Evolutionary conservation across 148 eudicot species (phyloP), one percentile per base, ranked within the genome.

Genomic region (Vaccinium macrocarpon): DNA sequence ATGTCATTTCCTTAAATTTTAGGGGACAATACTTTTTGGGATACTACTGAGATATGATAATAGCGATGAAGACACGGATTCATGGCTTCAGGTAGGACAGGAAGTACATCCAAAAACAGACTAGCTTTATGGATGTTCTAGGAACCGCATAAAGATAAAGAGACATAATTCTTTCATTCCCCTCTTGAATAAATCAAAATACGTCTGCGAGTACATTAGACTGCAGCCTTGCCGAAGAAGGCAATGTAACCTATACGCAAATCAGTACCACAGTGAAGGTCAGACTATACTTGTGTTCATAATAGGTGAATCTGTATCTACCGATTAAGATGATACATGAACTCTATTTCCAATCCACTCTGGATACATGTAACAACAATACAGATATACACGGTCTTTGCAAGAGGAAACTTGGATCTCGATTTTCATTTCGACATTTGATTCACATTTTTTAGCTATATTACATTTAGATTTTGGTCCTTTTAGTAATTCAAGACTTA

Each of bases 21-120:
- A 97, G 99, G 99, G 99, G 55, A 93, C 92, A 82, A 95, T 97
- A 84, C 83, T 85, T 9, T 97, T 97, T 38, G 99, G 99, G 48
- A 86, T 93, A 84, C 89, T 97, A 78, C 86, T 97, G 78, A 92
- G 91, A 73, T 86, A 80, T 57, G 91, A 92, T 79, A 82, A 85
- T 59, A 48, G 70, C 57, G 59, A 78, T 52, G 84, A 73, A 83
- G 89, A 88, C 1, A 29, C 56, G 49, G 89, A 90, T 72, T 80
- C 89, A 38, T 88, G 94, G 95, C 82, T 95, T 82, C 87, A 73
- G 56, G 97, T 92, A 68, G 98, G 98, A 79, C 88, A 92, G 82
- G 92, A 95, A 86, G 86, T 97, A 75, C 74, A 85, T 90, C 92
- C 97, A 53, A 84, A 87, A 57, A 21, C 77, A 81, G 76, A 83